A percentile compares a stretch with the other conserved stretches of the same genome.
These are phyloP conservation scores for Dendryphion nanum DNA, from an alignment of 2,329 filamentous ascomycete species.

Conservation along the genomic window DNA sequence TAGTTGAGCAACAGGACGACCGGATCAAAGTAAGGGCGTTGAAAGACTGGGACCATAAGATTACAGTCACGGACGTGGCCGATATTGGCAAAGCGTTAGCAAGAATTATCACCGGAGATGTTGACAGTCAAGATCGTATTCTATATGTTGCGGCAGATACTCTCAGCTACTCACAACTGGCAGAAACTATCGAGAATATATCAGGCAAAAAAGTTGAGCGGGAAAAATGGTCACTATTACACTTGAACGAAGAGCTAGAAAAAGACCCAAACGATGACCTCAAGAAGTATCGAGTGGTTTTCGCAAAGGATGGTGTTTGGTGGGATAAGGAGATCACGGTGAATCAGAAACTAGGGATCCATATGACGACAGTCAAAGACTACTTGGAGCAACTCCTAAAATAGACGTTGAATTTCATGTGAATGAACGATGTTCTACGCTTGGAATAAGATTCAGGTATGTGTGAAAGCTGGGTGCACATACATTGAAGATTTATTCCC, in stretches of 20 bases:
- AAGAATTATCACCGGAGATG: slow-evolving; percentile 46
- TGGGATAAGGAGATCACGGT: slow-evolving; percentile 57
- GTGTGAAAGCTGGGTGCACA: too few species aligned
- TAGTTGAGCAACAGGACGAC: slow-evolving; percentile 49
- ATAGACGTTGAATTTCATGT: too few species aligned
- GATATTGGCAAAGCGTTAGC: slow-evolving; percentile 65
- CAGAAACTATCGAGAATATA: slow-evolving; percentile 51
- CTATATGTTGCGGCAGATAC: slow-evolving; percentile 64
- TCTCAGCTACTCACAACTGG: slow-evolving; percentile 55
- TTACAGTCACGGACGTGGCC: slow-evolving; percentile 61
- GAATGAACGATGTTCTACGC: too few species aligned
- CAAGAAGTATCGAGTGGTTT: slow-evolving; percentile 61
- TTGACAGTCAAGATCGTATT: slow-evolving; percentile 40
- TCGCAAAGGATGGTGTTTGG: slow-evolving; percentile 59
- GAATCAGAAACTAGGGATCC: slow-evolving; percentile 52
- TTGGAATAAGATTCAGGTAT: too few species aligned
- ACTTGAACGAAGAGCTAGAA: slow-evolving; percentile 47
- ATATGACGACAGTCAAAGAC: slow-evolving; percentile 43
- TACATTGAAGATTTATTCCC: too few species aligned
- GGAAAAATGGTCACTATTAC: slow-evolving; percentile 51
- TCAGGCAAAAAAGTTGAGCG: slow-evolving; percentile 45
- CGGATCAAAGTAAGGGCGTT: slow-evolving; percentile 51
- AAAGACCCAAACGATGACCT: slow-evolving; percentile 50
- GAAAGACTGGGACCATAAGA: slow-evolving; percentile 59
- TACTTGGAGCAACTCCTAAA: slow-evolving; percentile 27